phyloP scores from a whole-genome alignment of 208 protist genomes.

The Angomonas deanei region DNA sequence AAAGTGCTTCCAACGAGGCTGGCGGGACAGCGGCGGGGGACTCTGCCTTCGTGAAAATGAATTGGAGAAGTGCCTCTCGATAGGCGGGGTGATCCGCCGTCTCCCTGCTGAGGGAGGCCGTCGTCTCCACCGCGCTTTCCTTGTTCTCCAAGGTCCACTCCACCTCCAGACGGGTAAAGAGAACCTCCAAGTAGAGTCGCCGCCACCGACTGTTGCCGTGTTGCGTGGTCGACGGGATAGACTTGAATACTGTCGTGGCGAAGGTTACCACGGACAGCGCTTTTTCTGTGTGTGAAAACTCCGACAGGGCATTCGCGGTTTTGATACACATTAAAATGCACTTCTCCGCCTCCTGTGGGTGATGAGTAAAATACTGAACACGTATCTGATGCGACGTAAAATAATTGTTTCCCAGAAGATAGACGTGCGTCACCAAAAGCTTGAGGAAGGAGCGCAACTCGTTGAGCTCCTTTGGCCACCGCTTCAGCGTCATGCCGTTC shows the following conservation, averaged over 20 bases:
- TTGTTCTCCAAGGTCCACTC: conserved; percentile 22
- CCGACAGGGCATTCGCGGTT: conserved; percentile 34
- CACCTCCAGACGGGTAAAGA: conserved; percentile 43
- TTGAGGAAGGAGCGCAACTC: conserved; percentile 19
- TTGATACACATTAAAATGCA: conserved; percentile 81
- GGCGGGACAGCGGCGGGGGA: background rate
- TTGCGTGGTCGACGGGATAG: background rate
- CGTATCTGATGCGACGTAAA: conserved; percentile 33
- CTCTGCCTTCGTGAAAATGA: conserved; percentile 37
- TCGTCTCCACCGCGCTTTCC: conserved; percentile 11
- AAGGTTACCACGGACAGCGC: conserved; percentile 21
- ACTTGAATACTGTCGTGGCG: conserved; percentile 6
- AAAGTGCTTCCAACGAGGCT: background rate
- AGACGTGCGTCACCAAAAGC: conserved; percentile 35
- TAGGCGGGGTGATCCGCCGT: conserved; percentile 14
- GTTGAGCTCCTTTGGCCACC: conserved; percentile 14
- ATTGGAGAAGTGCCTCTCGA: conserved; percentile 47
- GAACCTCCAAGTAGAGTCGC: conserved; percentile 28
- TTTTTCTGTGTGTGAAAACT: background rate
- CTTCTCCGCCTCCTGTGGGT: conserved; percentile 51
- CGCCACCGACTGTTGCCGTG: background rate
- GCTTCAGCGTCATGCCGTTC: conserved; percentile 40
- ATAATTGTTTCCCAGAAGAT: conserved; percentile 48
- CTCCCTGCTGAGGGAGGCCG: conserved; percentile 19
- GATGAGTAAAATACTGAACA: conserved; percentile 39